Percentiles rank a stretch among this genome's conserved stretches.
Conservation (phyloP, 805 yeast species). For the Candida taoyuanica region DNA sequence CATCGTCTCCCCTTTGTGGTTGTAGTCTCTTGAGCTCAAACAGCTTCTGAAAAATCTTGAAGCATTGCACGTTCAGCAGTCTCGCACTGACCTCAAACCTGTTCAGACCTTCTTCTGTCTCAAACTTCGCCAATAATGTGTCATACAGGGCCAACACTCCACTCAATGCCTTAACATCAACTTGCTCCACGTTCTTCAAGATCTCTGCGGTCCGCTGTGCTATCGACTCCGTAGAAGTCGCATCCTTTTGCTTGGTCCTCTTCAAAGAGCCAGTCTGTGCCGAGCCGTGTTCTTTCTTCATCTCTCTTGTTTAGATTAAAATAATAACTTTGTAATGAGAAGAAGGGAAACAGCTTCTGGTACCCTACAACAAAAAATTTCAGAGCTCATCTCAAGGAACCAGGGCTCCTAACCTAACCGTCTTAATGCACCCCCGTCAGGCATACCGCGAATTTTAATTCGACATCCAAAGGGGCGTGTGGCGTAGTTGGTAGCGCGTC, state of each 20-base stretch:
- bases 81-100: slow-evolving; percentile 20
- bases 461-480: slow-evolving; percentile 47
- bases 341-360: too few relatives aligned
- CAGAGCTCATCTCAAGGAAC: too few relatives aligned
- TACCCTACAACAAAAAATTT: too few relatives aligned
- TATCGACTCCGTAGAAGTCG: slow-evolving; percentile 15
- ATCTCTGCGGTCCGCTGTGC: slow-evolving; percentile 9
- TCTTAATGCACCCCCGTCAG: too few relatives aligned
- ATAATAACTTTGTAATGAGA: too few relatives aligned
- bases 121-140: slow-evolving; percentile 17
- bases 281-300: too few relatives aligned
- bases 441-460: neutral
- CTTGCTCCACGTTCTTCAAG: slow-evolving; percentile 5
- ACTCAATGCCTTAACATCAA: slow-evolving; percentile 9
- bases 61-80: slow-evolving; percentile 19
- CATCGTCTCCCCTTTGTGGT: slow-evolving; percentile 32
- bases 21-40: slow-evolving; percentile 14
- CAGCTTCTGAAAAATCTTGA: slow-evolving; percentile 23
- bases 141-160: slow-evolving; percentile 20
- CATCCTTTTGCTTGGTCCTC: too few relatives aligned
- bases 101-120: slow-evolving; percentile 16
- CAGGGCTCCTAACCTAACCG: slow-evolving; percentile 4
- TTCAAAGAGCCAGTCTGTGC: too few relatives aligned
- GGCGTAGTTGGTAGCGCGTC: slow-evolving; percentile 83
- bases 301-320: too few relatives aligned